These are phyloP conservation scores for Talaromyces borbonicus DNA, from an alignment of 495 filamentous ascomycete genomes.

Conservation along the genomic window DNA sequence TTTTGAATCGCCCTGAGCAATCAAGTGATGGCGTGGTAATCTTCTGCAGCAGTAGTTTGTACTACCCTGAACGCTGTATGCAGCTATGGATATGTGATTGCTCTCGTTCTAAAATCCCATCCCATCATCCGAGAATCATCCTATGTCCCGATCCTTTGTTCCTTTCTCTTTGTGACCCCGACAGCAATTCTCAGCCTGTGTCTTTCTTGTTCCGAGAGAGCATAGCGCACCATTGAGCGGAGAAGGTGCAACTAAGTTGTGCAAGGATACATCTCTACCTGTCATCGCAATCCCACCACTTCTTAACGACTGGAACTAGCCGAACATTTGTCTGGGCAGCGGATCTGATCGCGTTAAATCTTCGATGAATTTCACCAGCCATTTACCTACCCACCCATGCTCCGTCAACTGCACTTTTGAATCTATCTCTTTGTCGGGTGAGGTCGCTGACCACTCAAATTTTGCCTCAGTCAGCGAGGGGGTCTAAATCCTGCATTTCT, in stretches of 20 bases:
- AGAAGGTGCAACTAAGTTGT: too few relatives aligned
- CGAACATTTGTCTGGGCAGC: neutral
- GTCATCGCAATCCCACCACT: too few relatives aligned
- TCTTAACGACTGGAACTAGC: neutral
- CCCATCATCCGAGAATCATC: too few relatives aligned
- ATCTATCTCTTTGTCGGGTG: neutral
- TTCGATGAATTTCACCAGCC: neutral
- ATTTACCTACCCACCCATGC: neutral
- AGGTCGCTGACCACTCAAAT: neutral
- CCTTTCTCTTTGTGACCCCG: too few relatives aligned
- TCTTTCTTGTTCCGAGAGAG: too few relatives aligned
- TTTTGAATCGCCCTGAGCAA: neutral
- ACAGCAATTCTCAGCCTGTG: too few relatives aligned
- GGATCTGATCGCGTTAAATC: neutral
- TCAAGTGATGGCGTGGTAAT: neutral
- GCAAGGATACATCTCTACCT: too few relatives aligned
- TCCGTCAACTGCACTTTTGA: neutral
- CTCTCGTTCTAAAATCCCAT: too few relatives aligned
- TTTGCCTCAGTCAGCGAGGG: neutral
- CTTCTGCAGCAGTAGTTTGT: neutral
- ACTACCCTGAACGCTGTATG: neutral
- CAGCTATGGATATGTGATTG: too few relatives aligned
- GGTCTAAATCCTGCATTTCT: too few relatives aligned
- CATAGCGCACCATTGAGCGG: too few relatives aligned
- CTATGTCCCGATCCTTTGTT: too few relatives aligned